These are phyloP conservation scores for Pestalotiopsis sp. DNA, from an alignment of 2,329 filamentous ascomycete species.

Conservation along the genomic window DNA sequence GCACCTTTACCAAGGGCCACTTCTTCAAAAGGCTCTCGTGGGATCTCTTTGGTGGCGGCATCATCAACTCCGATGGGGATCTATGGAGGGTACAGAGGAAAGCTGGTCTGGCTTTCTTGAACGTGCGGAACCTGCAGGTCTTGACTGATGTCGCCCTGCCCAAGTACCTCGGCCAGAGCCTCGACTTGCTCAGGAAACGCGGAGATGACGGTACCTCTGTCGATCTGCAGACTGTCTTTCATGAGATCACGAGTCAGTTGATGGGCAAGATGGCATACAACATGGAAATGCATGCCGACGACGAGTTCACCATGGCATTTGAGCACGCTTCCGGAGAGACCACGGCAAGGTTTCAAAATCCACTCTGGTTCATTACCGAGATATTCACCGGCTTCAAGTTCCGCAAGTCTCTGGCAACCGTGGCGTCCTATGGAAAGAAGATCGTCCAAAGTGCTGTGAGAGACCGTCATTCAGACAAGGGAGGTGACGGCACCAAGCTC, in stretches of 20 bases:
- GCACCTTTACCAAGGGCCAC: constrained; percentile 59
- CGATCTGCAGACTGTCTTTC: constrained; percentile 60
- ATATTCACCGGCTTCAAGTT: constrained; percentile 48
- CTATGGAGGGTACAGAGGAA: constrained; percentile 64
- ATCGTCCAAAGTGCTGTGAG: constrained; percentile 57
- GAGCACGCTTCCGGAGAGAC: constrained; percentile 62
- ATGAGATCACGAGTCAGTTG: constrained; percentile 63
- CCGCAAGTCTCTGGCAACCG: constrained; percentile 45
- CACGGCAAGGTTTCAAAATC: constrained; percentile 65
- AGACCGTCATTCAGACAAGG: constrained; percentile 30
- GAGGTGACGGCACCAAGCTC: constrained; percentile 27
- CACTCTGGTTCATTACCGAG: constrained; percentile 62
- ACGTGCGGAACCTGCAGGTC: constrained; percentile 53
- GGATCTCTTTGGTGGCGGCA: constrained; percentile 65
- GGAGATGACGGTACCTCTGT: constrained; percentile 33
- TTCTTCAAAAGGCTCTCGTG: constrained; percentile 61
- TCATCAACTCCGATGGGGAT: constrained; percentile 67
- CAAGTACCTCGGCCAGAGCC: constrained; percentile 46
- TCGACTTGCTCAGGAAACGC: constrained; percentile 36
- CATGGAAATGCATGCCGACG: constrained; percentile 65
- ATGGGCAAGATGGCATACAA: constrained; percentile 71
- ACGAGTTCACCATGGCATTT: constrained; percentile 61
- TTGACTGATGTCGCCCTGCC: constrained; percentile 60
- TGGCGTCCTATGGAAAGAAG: constrained; percentile 55
- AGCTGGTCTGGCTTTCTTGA: constrained; percentile 61